Evolutionary conservation across 2,329 filamentous ascomycete species (phyloP).

Genomic region (Neopestalotiopsis clavispora): DNA sequence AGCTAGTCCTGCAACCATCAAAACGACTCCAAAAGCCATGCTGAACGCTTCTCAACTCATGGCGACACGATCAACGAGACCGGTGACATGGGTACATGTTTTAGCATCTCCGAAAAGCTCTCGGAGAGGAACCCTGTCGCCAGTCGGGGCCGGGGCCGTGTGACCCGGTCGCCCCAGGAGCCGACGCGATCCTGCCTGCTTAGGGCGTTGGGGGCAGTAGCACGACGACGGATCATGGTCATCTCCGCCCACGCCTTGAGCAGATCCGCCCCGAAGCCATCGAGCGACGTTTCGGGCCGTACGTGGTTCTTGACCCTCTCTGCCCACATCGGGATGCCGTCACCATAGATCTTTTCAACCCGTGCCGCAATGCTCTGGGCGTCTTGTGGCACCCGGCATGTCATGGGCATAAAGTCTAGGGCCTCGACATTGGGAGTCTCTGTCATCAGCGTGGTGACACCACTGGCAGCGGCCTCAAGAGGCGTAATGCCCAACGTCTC

Average conservation of each 20-base stretch:
- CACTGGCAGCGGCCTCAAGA: conserved; percentile 14
- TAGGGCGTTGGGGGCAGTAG: not conserved
- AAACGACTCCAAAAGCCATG: not conserved
- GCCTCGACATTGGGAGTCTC: conserved; percentile 15
- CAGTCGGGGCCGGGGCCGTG: not conserved
- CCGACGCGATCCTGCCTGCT: not conserved
- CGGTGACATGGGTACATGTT: conserved; percentile 2
- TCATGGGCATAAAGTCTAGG: conserved; percentile 3
- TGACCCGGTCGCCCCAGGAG: not conserved
- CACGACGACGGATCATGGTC: not conserved
- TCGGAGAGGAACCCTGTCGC: conserved; percentile 4
- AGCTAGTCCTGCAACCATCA: not conserved
- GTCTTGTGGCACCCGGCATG: conserved; percentile 3
- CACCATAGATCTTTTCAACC: conserved; percentile 5
- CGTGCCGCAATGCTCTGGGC: conserved; percentile 3
- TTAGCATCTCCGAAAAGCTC: conserved; percentile 2
- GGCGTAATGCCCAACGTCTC: conserved; percentile 18
- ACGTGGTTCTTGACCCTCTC: conserved; percentile 15
- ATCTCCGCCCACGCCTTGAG: conserved; percentile 15
- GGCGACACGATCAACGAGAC: not conserved
- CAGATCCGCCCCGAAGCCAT: conserved; percentile 13
- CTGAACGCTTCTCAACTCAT: not conserved
- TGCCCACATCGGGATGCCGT: conserved; percentile 10
- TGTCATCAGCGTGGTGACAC: conserved; percentile 15
- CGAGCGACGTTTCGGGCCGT: conserved; percentile 10